Evolutionary conservation across 129 eudicot species (phyloP).

Genomic region (Erigeron canadensis): DNA sequence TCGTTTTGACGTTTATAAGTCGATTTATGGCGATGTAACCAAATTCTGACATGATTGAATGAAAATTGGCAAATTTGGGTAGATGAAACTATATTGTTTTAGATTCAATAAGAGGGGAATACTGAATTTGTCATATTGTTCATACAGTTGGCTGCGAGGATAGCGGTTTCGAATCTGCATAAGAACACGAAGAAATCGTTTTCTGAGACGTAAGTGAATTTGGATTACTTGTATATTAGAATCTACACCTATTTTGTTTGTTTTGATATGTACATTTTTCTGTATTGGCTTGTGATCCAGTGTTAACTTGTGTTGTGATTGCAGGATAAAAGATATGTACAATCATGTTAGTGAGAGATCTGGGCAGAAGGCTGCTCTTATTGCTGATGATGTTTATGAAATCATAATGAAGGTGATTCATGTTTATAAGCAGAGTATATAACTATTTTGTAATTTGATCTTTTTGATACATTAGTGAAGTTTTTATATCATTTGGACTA

Average conservation of each 20-base stretch:
- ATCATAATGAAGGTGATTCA: constrained; percentile 61
- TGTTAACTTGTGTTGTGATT: constrained; percentile 1
- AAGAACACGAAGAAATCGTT: constrained; percentile 78
- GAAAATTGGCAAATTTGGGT: background rate
- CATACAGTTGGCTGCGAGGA: constrained; percentile 78
- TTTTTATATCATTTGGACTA: background rate
- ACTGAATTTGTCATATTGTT: background rate
- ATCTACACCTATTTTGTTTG: background rate
- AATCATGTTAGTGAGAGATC: constrained; percentile 56
- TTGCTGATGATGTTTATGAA: constrained; percentile 77
- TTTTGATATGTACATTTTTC: background rate
- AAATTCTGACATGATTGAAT: background rate
- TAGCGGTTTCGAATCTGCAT: constrained; percentile 84
- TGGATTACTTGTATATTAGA: background rate
- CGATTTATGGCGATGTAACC: too few species aligned
- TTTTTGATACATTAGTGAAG: background rate
- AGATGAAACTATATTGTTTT: background rate
- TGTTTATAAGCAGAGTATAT: background rate
- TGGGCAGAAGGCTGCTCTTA: constrained; percentile 60
- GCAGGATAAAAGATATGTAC: constrained; percentile 66
- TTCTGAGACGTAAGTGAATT: constrained; percentile 68
- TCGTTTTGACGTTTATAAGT: too few species aligned
- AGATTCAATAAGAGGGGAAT: too few species aligned
- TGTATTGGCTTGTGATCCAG: background rate
- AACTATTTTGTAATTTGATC: background rate